Percentiles rank a stretch among this genome's conserved stretches.
These are phyloP conservation scores for Pseudevernia furfuracea DNA, from an alignment of 495 filamentous ascomycete genomes.

Conservation along the genomic window DNA sequence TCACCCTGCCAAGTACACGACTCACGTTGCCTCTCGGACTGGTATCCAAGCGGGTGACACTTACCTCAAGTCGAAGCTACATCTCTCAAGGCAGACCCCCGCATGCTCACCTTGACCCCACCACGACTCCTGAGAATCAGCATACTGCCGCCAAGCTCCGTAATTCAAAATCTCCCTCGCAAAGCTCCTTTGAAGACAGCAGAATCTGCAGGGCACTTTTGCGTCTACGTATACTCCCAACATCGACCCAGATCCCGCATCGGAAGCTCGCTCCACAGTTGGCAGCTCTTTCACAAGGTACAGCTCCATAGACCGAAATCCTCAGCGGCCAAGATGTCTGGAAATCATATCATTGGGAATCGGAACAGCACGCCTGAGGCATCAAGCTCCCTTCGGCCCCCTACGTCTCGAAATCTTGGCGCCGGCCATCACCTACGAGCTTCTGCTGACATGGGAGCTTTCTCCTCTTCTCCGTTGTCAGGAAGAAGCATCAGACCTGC, in stretches of 20 bases:
- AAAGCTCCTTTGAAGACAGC: slow-evolving; percentile 80
- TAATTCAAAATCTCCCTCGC: not conserved
- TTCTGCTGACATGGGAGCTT: slow-evolving; percentile 92
- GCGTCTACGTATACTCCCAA: slow-evolving; percentile 33
- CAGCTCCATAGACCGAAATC: slow-evolving; percentile 1
- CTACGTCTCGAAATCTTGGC: slow-evolving; percentile 69
- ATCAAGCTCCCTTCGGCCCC: slow-evolving; percentile 80
- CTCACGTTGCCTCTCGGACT: not conserved
- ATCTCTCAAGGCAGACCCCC: not conserved
- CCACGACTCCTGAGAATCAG: slow-evolving; percentile 4
- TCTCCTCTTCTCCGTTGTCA: slow-evolving; percentile 64
- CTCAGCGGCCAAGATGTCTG: slow-evolving; percentile 46
- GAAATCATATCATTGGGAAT: slow-evolving; percentile 70
- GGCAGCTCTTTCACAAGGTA: not conserved
- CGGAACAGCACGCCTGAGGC: slow-evolving; percentile 97
- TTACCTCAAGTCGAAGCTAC: not conserved
- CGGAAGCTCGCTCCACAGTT: not conserved
- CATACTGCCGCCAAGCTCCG: not conserved
- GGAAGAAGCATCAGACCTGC: slow-evolving; percentile 81
- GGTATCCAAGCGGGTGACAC: not conserved
- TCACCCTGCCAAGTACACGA: not conserved
- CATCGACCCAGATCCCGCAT: not conserved
- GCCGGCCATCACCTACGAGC: slow-evolving; percentile 82
- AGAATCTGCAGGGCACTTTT: slow-evolving; percentile 77
- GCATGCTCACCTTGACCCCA: not conserved